These are phyloP conservation scores for Volvox carteri DNA, from an alignment of 163 green algal genomes.

Conservation along the genomic window DNA sequence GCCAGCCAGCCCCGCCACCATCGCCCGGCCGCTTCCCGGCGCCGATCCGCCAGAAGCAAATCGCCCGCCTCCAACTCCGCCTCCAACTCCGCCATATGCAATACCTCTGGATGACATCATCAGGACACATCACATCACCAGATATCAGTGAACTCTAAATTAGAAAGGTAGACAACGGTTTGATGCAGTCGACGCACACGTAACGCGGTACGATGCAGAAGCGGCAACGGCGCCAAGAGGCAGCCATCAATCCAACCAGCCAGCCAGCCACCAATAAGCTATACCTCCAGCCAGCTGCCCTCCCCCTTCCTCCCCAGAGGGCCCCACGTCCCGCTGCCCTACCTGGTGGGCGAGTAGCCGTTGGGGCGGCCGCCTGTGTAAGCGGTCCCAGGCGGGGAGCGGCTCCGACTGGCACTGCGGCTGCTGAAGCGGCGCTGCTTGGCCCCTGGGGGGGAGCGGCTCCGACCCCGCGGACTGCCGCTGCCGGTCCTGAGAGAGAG, in stretches of 20 bases:
- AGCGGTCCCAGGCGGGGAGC: not conserved
- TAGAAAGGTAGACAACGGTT: not conserved
- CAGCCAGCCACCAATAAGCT: no score
- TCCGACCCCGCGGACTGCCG: conserved; percentile 19
- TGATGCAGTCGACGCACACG: no score
- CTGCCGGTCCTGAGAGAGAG: conserved; percentile 2
- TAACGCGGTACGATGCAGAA: no score
- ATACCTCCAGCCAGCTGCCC: no score
- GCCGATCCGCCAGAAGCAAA: not conserved
- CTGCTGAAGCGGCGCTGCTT: conserved; percentile 35
- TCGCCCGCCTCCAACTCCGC: no score
- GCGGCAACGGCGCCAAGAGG: no score
- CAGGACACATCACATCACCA: not conserved
- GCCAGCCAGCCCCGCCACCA: not conserved
- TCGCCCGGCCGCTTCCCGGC: not conserved
- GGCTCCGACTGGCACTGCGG: conserved; percentile 35
- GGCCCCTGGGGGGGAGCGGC: conserved; percentile 18
- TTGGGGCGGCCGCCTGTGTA: not conserved
- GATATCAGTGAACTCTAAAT: not conserved
- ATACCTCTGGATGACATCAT: no score
- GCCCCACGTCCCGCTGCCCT: no score
- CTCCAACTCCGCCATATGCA: no score
- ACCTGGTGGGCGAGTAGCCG: conserved; percentile 38
- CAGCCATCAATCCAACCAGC: no score
- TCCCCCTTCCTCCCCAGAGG: no score